Conservation (phyloP, 1,284 basidiomycete species). For the Naganishia albida region DNA sequence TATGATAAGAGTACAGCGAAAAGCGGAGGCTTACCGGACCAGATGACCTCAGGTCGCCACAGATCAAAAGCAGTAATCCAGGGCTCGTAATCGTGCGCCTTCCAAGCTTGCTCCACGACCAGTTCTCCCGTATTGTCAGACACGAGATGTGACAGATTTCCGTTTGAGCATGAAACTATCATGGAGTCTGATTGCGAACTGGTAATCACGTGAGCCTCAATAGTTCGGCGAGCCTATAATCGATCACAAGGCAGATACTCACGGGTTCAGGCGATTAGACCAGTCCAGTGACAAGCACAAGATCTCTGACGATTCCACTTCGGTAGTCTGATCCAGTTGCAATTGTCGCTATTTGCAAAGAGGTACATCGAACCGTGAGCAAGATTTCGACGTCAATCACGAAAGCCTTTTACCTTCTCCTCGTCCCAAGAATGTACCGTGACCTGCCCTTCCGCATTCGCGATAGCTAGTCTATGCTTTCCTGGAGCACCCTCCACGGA, state of each 20-base stretch:
- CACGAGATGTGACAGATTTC: slow-evolving; percentile 65
- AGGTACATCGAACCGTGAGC: background rate
- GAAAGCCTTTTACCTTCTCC: slow-evolving; percentile 56
- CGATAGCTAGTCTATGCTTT: slow-evolving; percentile 64
- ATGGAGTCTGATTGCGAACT: slow-evolving; percentile 58
- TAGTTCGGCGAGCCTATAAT: background rate
- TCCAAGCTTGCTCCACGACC: slow-evolving; percentile 64
- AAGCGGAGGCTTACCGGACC: slow-evolving; percentile 65
- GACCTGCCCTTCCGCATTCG: slow-evolving; percentile 79
- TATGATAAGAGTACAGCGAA: background rate
- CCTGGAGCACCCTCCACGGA: slow-evolving; percentile 38
- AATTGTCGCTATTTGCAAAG: slow-evolving; percentile 57
- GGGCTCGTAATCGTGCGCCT: slow-evolving; percentile 89
- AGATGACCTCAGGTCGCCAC: slow-evolving; percentile 73
- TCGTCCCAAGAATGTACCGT: slow-evolving; percentile 63
- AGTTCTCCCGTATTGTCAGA: slow-evolving; percentile 57
- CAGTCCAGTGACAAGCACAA: slow-evolving; percentile 87
- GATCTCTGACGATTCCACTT: slow-evolving; percentile 62
- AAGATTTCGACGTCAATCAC: background rate
- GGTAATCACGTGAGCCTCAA: background rate
- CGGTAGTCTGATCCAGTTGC: slow-evolving; percentile 58
- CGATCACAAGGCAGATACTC: slow-evolving; percentile 36
- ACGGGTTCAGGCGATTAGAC: slow-evolving; percentile 63
- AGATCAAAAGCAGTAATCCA: slow-evolving; percentile 92
- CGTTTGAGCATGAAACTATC: slow-evolving; percentile 77